Evolutionary conservation across 78 protist genomes (phyloP).

Genomic region (Dictyostelium purpureum): DNA sequence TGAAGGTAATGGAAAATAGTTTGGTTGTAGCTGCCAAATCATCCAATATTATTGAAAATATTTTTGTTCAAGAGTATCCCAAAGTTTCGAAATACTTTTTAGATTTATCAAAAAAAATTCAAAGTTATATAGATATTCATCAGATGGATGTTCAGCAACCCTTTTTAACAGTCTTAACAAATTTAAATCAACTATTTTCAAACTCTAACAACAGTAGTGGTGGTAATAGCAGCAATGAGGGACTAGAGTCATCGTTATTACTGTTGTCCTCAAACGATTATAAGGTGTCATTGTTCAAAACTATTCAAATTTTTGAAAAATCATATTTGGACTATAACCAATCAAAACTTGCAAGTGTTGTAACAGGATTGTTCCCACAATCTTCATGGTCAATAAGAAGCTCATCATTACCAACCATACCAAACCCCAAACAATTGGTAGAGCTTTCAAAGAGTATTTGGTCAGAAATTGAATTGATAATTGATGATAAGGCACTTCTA

Average conservation of each 20-base stretch:
- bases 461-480: slow-evolving; percentile 34
- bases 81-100: slow-evolving; percentile 47
- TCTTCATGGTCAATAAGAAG: slow-evolving; percentile 4
- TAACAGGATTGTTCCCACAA: slow-evolving; percentile 47
- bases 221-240: background rate
- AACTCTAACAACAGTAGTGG: background rate
- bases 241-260: background rate
- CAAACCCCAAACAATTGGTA: slow-evolving; percentile 32
- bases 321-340: slow-evolving; percentile 30
- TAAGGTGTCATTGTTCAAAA: slow-evolving; percentile 17
- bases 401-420: background rate
- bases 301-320: slow-evolving; percentile 47
- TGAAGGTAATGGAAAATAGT: slow-evolving; percentile 36
- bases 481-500: background rate
- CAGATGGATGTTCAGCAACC: slow-evolving; percentile 17
- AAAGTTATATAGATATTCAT: slow-evolving; percentile 67
- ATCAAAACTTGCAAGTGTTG: background rate
- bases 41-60: slow-evolving; percentile 59
- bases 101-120: slow-evolving; percentile 53
- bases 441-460: slow-evolving; percentile 52
- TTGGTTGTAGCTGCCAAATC: slow-evolving; percentile 41
- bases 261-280: slow-evolving; percentile 18
- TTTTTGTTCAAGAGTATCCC: slow-evolving; percentile 65
- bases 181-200: background rate
- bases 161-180: background rate